These are phyloP conservation scores for Aspergillus mulundensis DNA, from an alignment of 495 filamentous ascomycete species.

Conservation along the genomic window DNA sequence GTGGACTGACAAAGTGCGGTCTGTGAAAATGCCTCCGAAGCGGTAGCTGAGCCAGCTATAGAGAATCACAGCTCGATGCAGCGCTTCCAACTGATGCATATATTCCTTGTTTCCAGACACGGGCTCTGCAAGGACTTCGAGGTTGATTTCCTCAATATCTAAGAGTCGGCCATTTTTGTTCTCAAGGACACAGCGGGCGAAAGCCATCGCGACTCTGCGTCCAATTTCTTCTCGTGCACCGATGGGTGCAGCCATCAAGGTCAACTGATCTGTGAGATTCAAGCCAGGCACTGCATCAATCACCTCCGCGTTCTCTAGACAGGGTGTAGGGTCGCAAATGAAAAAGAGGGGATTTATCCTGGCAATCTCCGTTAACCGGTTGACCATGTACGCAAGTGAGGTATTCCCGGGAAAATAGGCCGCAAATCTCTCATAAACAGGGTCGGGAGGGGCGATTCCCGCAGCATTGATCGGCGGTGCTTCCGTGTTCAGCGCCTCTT, in stretches of 20 bases:
- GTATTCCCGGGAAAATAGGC: constrained; percentile 72
- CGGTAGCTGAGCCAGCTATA: constrained; percentile 83
- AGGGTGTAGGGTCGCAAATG: constrained; percentile 57
- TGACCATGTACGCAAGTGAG: constrained; percentile 73
- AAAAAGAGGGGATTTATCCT: constrained; percentile 62
- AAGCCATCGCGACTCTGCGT: constrained; percentile 46
- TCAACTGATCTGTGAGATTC: constrained; percentile 65
- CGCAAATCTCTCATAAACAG: constrained; percentile 65
- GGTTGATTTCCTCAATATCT: constrained; percentile 57
- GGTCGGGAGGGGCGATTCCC: constrained; percentile 65
- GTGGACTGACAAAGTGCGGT: constrained; percentile 71
- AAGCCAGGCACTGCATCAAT: constrained; percentile 63
- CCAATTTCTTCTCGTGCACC: constrained; percentile 17
- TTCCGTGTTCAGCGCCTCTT: constrained; percentile 56
- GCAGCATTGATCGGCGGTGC: constrained; percentile 66
- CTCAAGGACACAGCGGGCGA: constrained; percentile 64
- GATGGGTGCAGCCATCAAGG: constrained; percentile 69
- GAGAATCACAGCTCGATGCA: constrained; percentile 78
- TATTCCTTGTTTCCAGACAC: constrained; percentile 45
- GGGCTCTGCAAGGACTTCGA: constrained; percentile 62
- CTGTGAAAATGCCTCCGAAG: constrained; percentile 72
- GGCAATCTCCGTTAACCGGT: constrained; percentile 63
- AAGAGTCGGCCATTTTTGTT: constrained; percentile 59
- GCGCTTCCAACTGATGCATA: constrained; percentile 60
- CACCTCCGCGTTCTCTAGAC: constrained; percentile 61